These are phyloP conservation scores for Kodamaea sagamina DNA, from an alignment of 805 yeast genomes.

Conservation along the genomic window DNA sequence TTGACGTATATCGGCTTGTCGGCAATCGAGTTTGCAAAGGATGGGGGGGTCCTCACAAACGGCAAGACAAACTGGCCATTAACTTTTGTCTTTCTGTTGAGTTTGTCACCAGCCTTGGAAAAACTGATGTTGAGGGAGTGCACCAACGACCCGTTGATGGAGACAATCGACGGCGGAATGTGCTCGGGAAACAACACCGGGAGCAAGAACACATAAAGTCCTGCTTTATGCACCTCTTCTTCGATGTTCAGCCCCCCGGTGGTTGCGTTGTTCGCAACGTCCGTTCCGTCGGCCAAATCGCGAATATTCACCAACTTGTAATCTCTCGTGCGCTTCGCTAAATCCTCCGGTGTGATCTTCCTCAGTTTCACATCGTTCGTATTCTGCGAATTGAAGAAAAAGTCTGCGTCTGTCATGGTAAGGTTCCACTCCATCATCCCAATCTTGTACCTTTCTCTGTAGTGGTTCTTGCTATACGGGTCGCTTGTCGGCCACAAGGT, in stretches of 20 bases:
- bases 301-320: constrained; percentile 23
- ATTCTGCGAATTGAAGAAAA: constrained; percentile 41
- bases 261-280: constrained; percentile 3
- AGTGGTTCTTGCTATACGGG: constrained; percentile 45
- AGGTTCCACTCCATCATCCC: constrained; percentile 50
- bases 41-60: constrained; percentile 56
- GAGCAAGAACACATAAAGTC: constrained; percentile 66
- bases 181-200: constrained; percentile 63
- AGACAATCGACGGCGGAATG: constrained; percentile 60
- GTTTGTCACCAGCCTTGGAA: constrained; percentile 39
- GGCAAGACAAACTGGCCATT: constrained; percentile 41
- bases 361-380: constrained; percentile 45
- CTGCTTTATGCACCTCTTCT: constrained; percentile 49
- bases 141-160: constrained; percentile 50
- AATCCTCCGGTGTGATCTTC: constrained; percentile 45
- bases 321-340: constrained; percentile 42
- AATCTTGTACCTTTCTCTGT: constrained; percentile 49
- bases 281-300: constrained; percentile 13
- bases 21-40: constrained; percentile 55
- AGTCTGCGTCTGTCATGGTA: constrained; percentile 44
- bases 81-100: constrained; percentile 37
- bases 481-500: constrained; percentile 58
- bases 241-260: neutral
- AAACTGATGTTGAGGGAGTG: constrained; percentile 47
- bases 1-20: constrained; percentile 79